Percentiles rank a stretch among this genome's conserved stretches.
These are phyloP conservation scores for Bertia moriformis DNA, from an alignment of 2,329 filamentous ascomycete genomes.

Conservation along the genomic window DNA sequence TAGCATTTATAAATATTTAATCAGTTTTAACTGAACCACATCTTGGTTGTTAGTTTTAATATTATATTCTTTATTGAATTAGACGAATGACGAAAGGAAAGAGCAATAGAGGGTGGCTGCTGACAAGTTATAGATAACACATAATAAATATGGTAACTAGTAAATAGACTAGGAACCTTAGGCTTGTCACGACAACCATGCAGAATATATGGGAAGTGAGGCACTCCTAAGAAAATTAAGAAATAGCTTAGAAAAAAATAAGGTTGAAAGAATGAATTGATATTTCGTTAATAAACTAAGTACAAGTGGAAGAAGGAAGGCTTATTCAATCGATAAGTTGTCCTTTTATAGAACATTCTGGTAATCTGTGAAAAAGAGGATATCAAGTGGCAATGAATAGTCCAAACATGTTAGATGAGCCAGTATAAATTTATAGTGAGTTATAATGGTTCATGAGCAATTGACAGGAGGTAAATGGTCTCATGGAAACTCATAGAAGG, in stretches of 20 bases:
- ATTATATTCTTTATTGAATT: neutral
- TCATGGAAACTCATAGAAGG: too few species aligned
- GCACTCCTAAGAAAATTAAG: neutral
- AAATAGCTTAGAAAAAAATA: conserved; percentile 1
- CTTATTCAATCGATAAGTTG: neutral
- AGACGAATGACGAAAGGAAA: conserved; percentile 1
- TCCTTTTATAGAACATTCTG: neutral
- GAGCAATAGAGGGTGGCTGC: neutral
- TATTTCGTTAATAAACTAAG: conserved; percentile 1
- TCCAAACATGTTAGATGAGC: neutral
- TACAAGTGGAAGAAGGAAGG: conserved; percentile 1
- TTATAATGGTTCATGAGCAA: neutral
- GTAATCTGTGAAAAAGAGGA: neutral
- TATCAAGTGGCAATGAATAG: neutral
- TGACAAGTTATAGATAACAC: conserved; percentile 2
- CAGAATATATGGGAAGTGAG: neutral
- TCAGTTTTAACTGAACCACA: neutral
- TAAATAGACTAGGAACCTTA: conserved; percentile 1
- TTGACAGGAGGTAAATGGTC: neutral
- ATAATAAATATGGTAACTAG: neutral
- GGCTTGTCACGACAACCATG: neutral
- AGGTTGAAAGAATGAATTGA: neutral
- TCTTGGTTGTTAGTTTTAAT: neutral
- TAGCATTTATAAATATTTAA: neutral
- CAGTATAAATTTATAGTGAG: neutral